Base-by-base conservation (phyloP, 495 filamentous ascomycete genomes). In the Collariella sp. region DNA sequence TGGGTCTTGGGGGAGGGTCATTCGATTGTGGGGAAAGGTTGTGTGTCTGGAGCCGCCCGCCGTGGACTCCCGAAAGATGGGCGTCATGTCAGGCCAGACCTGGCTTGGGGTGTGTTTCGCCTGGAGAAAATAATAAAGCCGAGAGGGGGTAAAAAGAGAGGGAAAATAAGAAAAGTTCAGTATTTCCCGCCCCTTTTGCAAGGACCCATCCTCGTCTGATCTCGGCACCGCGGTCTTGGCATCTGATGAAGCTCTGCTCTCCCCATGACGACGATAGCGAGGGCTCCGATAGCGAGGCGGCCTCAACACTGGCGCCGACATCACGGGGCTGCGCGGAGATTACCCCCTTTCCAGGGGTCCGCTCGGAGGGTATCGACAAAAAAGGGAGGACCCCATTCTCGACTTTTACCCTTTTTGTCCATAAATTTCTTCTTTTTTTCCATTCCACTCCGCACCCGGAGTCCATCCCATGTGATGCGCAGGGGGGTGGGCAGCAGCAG, bases 401-500 rank as follows among this genome's bases (percentile, higher is more conserved):
- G 7, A 3, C 15, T 40, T 10, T 39, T 7, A 7, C 16, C 16
- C 26, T 43, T 26, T n/a, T 43, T 29, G 23, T 43, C 49, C n/a
- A n/a, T n/a, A n/a, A n/a, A n/a, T n/a, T n/a, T n/a, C n/a, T n/a
- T n/a, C n/a, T n/a, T n/a, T n/a, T n/a, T n/a, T n/a, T n/a, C n/a
- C n/a, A n/a, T n/a, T n/a, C n/a, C 49, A 52, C 39, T 52, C 38
- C 18, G 26, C 18, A 43, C 35, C 43, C n/a, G 38, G 39, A 13
- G 3, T 20, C 5, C 15, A 2, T 24, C 19, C 54, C 54, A 56
- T 56, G 54, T 56, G 54, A 56, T 45, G n/a, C 39, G 26, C 45
- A 56, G 40, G 46, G n/a, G n/a, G n/a, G n/a, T n/a, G n/a, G n/a
- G n/a, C n/a, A n/a, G 54, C 36, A 24, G 39, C 18, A 20, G 35